A percentile compares a stretch with the other conserved stretches of the same genome.
These are phyloP conservation scores for Fusarium coffeatum DNA, from an alignment of 2,329 filamentous ascomycete genomes.

Conservation along the genomic window DNA sequence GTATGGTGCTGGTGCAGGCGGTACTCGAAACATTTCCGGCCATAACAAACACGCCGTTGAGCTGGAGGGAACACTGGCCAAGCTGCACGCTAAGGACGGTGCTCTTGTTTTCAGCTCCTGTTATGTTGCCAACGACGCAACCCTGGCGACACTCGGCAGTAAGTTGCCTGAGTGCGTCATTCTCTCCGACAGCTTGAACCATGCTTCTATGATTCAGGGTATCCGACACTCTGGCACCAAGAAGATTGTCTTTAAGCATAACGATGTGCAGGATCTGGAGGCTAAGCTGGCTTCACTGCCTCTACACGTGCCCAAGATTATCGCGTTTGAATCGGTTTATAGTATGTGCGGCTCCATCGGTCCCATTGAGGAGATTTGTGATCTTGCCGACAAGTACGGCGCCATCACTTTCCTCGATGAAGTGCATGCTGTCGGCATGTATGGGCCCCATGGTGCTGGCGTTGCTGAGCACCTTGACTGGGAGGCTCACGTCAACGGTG, in stretches of 20 bases:
- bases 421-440: conserved; percentile 99
- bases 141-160: conserved; percentile 93
- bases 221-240: conserved; percentile 97
- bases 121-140: conserved; percentile 98
- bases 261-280: conserved; percentile 93
- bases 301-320: conserved; percentile 90
- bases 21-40: conserved; percentile 96
- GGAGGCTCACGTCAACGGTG: conserved; percentile 81
- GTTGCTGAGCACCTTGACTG: conserved; percentile 98
- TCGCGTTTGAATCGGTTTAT: conserved; percentile 98
- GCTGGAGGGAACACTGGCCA: conserved; percentile 84
- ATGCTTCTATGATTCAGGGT: conserved; percentile 99
- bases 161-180: conserved; percentile 97
- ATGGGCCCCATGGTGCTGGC: conserved; percentile 93
- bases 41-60: conserved; percentile 95
- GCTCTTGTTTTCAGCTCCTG: conserved; percentile 97
- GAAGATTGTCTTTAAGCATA: conserved; percentile 99
- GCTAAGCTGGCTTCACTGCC: conserved; percentile 90
- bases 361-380: conserved; percentile 94
- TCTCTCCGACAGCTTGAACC: conserved; percentile 96
- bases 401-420: conserved; percentile 98
- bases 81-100: conserved; percentile 90
- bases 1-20: conserved; percentile 94
- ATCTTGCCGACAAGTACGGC: conserved; percentile 96
- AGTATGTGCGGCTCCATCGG: conserved; percentile 99